These are phyloP conservation scores for Podospora comata DNA, from an alignment of 495 filamentous ascomycete species.

Conservation along the genomic window DNA sequence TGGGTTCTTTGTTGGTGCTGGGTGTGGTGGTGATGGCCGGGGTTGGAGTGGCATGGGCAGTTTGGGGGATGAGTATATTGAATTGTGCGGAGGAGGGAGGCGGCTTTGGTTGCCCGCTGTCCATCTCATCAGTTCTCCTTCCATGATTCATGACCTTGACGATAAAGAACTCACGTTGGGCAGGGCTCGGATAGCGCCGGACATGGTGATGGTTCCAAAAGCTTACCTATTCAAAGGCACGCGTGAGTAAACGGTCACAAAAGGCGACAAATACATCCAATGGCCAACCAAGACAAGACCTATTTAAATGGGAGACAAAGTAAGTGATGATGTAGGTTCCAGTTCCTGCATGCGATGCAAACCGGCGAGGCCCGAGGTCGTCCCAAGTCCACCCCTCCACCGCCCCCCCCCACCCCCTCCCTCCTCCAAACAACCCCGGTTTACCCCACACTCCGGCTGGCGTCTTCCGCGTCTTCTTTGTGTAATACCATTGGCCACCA, in stretches of 20 bases:
- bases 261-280: not conserved
- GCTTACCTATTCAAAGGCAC: not conserved
- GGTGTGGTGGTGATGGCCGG: constrained; percentile 64
- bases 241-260: not conserved
- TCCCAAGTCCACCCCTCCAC: constrained; percentile 1
- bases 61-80: constrained; percentile 85
- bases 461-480: constrained; percentile 7
- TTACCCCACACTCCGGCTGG: constrained; percentile 20
- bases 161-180: constrained; percentile 41
- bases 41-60: constrained; percentile 91
- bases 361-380: constrained; percentile 6
- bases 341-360: not conserved
- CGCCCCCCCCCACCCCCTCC: not conserved
- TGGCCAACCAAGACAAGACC: not conserved
- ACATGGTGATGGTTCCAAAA: constrained; percentile 32
- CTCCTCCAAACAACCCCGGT: not conserved
- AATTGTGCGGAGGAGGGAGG: constrained; percentile 78
- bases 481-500: not conserved
- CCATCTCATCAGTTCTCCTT: constrained; percentile 1
- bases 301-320: not conserved
- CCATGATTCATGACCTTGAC: not conserved
- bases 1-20: constrained; percentile 43
- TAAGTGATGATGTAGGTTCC: not conserved
- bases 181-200: constrained; percentile 57
- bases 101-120: constrained; percentile 71